These are phyloP conservation scores for Boletus reticuloceps DNA, from an alignment of 768 basidiomycete genomes.

Conservation along the genomic window DNA sequence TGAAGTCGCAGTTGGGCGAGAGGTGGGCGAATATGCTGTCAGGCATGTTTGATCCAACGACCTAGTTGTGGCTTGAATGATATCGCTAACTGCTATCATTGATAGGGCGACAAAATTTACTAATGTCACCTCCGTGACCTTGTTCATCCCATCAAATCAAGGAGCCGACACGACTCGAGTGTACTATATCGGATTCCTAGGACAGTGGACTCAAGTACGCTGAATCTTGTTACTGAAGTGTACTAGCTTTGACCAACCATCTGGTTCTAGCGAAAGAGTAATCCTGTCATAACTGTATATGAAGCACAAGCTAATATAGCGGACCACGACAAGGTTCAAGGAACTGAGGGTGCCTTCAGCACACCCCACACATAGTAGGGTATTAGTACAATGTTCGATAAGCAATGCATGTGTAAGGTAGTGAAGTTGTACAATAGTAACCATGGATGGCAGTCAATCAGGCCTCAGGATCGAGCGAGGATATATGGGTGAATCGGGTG, in stretches of 20 bases:
- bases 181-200: slow-evolving; percentile 85
- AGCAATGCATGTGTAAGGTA: slow-evolving; percentile 14
- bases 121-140: slow-evolving; percentile 73
- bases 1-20: slow-evolving; percentile 62
- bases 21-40: slow-evolving; percentile 82
- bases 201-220: slow-evolving; percentile 75
- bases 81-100: background rate
- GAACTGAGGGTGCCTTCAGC: slow-evolving; percentile 62
- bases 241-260: background rate
- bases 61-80: background rate
- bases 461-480: background rate
- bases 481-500: background rate
- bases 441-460: background rate
- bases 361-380: slow-evolving; percentile 37
- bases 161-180: slow-evolving; percentile 75
- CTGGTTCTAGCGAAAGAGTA: slow-evolving; percentile 58
- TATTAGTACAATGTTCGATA: background rate
- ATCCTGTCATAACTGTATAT: slow-evolving; percentile 83
- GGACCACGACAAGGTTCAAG: slow-evolving; percentile 84
- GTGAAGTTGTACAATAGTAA: background rate
- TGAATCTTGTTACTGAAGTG: background rate
- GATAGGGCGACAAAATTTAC: slow-evolving; percentile 82
- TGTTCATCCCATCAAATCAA: slow-evolving; percentile 79
- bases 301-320: slow-evolving; percentile 85
- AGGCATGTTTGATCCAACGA: slow-evolving; percentile 47